These are phyloP conservation scores for Phytopythium cucurbitacearum DNA, from an alignment of 352 stramenopile species.

Conservation along the genomic window DNA sequence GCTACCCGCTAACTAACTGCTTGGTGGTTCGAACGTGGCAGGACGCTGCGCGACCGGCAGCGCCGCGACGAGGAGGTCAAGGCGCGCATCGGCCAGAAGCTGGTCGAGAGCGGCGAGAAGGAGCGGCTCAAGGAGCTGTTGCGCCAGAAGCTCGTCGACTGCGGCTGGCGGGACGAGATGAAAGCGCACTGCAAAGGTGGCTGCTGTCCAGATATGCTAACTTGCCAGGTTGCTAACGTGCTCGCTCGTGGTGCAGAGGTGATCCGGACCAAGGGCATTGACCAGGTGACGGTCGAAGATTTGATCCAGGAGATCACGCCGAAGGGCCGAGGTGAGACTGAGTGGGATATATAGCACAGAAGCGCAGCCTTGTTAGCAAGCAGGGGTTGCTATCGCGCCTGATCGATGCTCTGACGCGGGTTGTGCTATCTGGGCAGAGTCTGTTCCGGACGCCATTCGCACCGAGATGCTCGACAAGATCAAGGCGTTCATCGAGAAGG, in stretches of 20 bases:
- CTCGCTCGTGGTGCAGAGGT: constrained; percentile 58
- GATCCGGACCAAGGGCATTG: constrained; percentile 91
- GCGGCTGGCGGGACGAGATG: constrained; percentile 91
- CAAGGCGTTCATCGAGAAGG: constrained; percentile 87
- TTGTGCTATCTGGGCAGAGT: constrained; percentile 17
- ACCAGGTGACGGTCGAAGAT: constrained; percentile 94
- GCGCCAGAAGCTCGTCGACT: constrained; percentile 83
- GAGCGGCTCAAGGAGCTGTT: constrained; percentile 89
- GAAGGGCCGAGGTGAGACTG: constrained; percentile 59
- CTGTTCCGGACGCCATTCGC: constrained; percentile 89
- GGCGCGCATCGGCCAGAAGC: constrained; percentile 79
- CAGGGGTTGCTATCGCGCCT: background rate
- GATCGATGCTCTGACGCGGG: background rate
- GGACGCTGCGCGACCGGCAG: constrained; percentile 42
- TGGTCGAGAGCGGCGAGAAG: constrained; percentile 89
- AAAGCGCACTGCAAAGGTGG: constrained; percentile 86
- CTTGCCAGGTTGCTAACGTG: background rate
- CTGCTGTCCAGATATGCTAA: background rate
- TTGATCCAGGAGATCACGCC: constrained; percentile 91
- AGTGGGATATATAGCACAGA: too few relatives aligned
- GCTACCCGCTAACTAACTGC: too few relatives aligned
- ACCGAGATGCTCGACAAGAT: constrained; percentile 89
- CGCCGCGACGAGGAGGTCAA: constrained; percentile 72
- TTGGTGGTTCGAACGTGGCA: too few relatives aligned
- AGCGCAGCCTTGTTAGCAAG: too few relatives aligned